phyloP scores from a whole-genome alignment of 805 yeast species.

The Candida berthetii region DNA sequence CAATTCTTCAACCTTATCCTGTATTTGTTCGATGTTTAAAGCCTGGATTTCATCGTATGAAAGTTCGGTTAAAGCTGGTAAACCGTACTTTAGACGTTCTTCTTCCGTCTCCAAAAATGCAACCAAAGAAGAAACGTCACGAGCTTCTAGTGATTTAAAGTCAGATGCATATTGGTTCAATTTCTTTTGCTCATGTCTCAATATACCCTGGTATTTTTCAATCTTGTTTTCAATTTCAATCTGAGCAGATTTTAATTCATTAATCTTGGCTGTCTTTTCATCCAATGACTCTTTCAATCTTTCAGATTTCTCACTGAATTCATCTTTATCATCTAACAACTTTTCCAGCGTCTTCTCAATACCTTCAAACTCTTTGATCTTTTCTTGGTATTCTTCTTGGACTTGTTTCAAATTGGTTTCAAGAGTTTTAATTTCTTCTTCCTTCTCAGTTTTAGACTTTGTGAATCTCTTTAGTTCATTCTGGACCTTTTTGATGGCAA shows the following conservation, averaged over 20 bases:
- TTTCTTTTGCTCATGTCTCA: conserved; percentile 32
- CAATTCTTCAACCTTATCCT: conserved; percentile 44
- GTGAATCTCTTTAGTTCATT: conserved; percentile 54
- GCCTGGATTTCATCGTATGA: conserved; percentile 44
- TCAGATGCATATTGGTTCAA: conserved; percentile 27
- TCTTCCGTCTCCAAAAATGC: conserved; percentile 22
- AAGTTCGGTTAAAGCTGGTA: conserved; percentile 31
- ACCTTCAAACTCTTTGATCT: conserved; percentile 18
- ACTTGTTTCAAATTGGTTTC: conserved; percentile 28
- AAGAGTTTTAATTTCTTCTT: conserved; percentile 35
- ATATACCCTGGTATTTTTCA: conserved; percentile 44
- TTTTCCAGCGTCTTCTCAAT: conserved; percentile 28
- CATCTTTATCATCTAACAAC: conserved; percentile 26
- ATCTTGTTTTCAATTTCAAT: conserved; percentile 59
- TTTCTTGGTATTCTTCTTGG: conserved; percentile 21
- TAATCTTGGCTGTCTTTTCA: conserved; percentile 36
- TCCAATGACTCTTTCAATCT: conserved; percentile 32
- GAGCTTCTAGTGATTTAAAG: conserved; percentile 36
- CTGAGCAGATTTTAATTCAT: conserved; percentile 56
- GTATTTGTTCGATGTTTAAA: conserved; percentile 42
- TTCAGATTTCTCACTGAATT: conserved; percentile 33
- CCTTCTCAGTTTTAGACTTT: conserved; percentile 39
- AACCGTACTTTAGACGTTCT: conserved; percentile 16
- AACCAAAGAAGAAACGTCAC: conserved; percentile 40
- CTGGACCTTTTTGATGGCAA: conserved; percentile 52